phyloP scores from a whole-genome alignment of 176 grass and related monocot genomes.

The Phyllostachys edulis region DNA sequence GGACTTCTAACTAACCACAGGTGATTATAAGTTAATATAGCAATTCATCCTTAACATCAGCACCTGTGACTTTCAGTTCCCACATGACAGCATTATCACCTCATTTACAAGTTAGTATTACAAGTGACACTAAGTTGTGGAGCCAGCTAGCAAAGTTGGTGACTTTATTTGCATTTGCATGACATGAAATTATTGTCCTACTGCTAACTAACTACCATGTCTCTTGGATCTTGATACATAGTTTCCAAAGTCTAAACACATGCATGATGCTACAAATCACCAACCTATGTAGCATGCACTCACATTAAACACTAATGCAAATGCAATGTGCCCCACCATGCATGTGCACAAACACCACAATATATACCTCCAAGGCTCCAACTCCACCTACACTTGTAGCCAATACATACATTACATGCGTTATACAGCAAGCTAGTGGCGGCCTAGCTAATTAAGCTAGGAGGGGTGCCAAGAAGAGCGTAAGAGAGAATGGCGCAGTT shows the following conservation, averaged over 20 bases:
- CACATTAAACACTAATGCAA: constrained; percentile 22
- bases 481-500: constrained; percentile 54
- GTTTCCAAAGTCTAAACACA: constrained; percentile 35
- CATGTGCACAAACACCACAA: constrained; percentile 38
- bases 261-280: constrained; percentile 34
- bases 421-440: neutral
- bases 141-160: neutral
- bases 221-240: constrained; percentile 38
- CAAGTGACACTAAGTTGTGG: neutral
- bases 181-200: constrained; percentile 13
- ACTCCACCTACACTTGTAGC: constrained; percentile 17
- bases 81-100: neutral
- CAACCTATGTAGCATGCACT: constrained; percentile 13
- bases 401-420: neutral
- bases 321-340: constrained; percentile 33
- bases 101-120: neutral
- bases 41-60: neutral
- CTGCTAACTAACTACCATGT: constrained; percentile 38
- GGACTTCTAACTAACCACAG: neutral
- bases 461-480: neutral
- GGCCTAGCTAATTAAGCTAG: neutral
- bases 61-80: neutral
- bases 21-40: neutral
- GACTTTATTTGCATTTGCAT: neutral
- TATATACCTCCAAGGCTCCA: constrained; percentile 33